phyloP scores from a whole-genome alignment of 2,329 filamentous ascomycete genomes.

The Rachicladosporium sp. region DNA sequence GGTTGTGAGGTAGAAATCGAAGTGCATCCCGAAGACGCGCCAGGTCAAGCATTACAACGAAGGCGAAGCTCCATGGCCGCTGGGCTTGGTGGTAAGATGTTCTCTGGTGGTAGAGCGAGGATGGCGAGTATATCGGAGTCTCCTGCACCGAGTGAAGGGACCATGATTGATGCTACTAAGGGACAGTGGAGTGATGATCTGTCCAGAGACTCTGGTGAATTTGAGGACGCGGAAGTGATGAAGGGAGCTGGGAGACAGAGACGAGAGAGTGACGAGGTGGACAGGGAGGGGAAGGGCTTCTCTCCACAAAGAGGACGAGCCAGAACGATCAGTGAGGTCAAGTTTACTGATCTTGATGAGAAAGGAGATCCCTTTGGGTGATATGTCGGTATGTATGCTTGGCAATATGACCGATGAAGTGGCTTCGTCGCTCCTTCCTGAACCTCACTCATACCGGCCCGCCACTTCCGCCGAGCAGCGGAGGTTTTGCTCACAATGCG shows the following conservation, averaged over 20 bases:
- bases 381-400: neutral
- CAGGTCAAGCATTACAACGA: neutral
- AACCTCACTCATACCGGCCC: too few species aligned
- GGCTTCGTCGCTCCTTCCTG: neutral
- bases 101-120: constrained; percentile 11
- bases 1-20: constrained; percentile 36
- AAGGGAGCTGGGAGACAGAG: constrained; percentile 1
- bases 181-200: constrained; percentile 3
- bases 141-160: neutral
- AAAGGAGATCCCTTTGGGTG: constrained; percentile 18
- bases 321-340: neutral
- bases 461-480: too few species aligned
- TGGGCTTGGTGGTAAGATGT: neutral
- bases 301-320: constrained; percentile 1
- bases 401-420: neutral
- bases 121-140: constrained; percentile 20
- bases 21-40: constrained; percentile 3
- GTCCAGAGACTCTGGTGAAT: constrained; percentile 2
- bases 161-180: constrained; percentile 3
- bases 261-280: too few species aligned
- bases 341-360: constrained; percentile 20
- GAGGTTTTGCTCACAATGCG: neutral
- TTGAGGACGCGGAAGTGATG: constrained; percentile 6
- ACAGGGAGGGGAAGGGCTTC: constrained; percentile 8
- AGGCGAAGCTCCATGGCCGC: neutral